Percentiles rank a stretch among this genome's conserved stretches.
These are phyloP conservation scores for Larix kaempferi DNA, from an alignment of 75 land plant genomes.

Conservation along the genomic window DNA sequence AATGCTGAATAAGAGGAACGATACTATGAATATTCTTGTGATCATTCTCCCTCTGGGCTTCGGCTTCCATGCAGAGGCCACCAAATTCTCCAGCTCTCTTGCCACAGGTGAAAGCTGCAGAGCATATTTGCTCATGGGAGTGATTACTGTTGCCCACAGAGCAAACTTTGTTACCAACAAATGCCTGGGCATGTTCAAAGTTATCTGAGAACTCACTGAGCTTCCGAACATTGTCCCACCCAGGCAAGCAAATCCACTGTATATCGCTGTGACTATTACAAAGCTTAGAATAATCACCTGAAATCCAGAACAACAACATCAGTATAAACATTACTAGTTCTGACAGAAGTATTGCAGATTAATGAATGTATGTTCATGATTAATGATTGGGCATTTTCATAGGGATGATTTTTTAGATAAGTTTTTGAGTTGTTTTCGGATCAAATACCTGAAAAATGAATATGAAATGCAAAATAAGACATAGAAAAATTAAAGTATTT, in stretches of 20 bases:
- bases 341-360: background rate
- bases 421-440: no score
- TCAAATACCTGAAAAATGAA: no score
- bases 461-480: no score
- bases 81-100: slow-evolving; percentile 11
- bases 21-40: background rate
- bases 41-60: slow-evolving; percentile 2
- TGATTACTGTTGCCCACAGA: slow-evolving; percentile 24
- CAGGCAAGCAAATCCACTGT: slow-evolving; percentile 11
- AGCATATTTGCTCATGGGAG: slow-evolving; percentile 25
- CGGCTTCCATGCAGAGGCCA: slow-evolving; percentile 6
- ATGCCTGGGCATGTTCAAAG: slow-evolving; percentile 20
- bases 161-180: slow-evolving; percentile 19
- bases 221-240: slow-evolving; percentile 25
- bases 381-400: no score
- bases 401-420: no score
- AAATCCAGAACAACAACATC: background rate
- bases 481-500: no score
- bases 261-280: background rate
- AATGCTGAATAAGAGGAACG: slow-evolving; percentile 6
- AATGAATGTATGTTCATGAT: background rate
- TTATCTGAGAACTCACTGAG: slow-evolving; percentile 14
- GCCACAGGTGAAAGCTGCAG: slow-evolving; percentile 23
- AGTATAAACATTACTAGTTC: background rate
- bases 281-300: slow-evolving; percentile 20